Base-by-base conservation (phyloP, 1,284 basidiomycete species). In the Ceratobasidium sp. region DNA sequence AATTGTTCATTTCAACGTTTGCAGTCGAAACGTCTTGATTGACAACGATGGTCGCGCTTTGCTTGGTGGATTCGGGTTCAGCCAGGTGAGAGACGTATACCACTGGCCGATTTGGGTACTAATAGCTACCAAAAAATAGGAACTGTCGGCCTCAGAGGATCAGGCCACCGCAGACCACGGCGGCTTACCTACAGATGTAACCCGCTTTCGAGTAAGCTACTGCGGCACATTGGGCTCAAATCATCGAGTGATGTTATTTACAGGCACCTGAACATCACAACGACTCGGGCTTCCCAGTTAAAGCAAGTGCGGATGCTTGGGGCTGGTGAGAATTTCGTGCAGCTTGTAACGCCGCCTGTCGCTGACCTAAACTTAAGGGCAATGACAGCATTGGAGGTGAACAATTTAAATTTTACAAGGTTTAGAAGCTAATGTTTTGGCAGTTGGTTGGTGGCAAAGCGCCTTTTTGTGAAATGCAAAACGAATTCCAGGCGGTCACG, bases 241-340 rank as follows among this genome's bases (percentile, higher is more conserved):
- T 13, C 5, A 32, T 18, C 6, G 4, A 35, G 1, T 2, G 8
- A 49, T 23, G 23, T 47, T 47, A 2, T 7, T 18, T n/a, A 21
- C n/a, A 63, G 61, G 61, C 61, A 11, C 61, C 61, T 3, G 61
- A 63, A 32, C 30, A 49, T 21, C 30, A 49, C 9, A 38, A 9
- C 21, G 21, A 7, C 11, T 8, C 59, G n/a, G n/a, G n/a, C n/a
- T n/a, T n/a, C n/a, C n/a, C n/a, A n/a, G n/a, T n/a, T n/a, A 63
- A 38, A 30, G 14, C 61, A 21, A 63, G 61, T 32, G 46, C 30
- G 5, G 69, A 71, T 30, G 55, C 59, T 2, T 71, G 69, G 69
- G 55, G 55, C 2, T 71, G 69, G 61, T 63, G 11, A 11, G 61
- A 23, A 16, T 2, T 13, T 23, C 9, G 5, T 63, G 7, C 1